Conservation (phyloP, 129 eudicot genomes). For the Artemisia tridentata region DNA sequence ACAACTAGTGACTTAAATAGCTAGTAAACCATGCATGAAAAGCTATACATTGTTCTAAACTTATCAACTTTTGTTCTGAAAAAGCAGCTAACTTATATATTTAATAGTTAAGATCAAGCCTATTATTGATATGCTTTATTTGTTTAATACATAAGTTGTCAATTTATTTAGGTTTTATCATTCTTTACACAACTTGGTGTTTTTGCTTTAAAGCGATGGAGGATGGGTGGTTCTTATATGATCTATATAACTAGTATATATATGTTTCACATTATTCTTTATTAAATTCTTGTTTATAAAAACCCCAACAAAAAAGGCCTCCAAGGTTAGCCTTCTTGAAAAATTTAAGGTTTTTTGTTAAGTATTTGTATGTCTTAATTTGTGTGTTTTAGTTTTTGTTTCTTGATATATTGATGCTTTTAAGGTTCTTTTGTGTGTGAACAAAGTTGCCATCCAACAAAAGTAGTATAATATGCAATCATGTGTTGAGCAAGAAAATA, state of each 20-base stretch:
- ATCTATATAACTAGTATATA: slow-evolving; percentile 2
- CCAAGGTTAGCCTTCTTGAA: slow-evolving; percentile 23
- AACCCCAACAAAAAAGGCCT: slow-evolving; percentile 34
- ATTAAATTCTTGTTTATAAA: slow-evolving; percentile 30
- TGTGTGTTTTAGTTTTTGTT: slow-evolving; percentile 1
- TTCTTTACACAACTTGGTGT: slow-evolving; percentile 37
- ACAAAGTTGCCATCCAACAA: background rate
- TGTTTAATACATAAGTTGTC: slow-evolving; percentile 35
- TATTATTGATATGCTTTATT: slow-evolving; percentile 22
- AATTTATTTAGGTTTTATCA: slow-evolving; percentile 39
- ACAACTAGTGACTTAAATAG: background rate
- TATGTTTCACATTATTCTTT: slow-evolving; percentile 12
- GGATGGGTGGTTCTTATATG: slow-evolving; percentile 29
- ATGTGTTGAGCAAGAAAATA: slow-evolving; percentile 4
- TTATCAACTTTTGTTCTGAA: slow-evolving; percentile 6
- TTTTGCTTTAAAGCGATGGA: slow-evolving; percentile 40
- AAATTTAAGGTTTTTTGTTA: background rate
- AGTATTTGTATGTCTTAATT: background rate
- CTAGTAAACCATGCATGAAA: background rate
- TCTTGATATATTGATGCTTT: slow-evolving; percentile 1
- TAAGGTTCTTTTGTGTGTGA: slow-evolving; percentile 11
- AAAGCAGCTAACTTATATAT: slow-evolving; percentile 13
- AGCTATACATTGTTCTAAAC: slow-evolving; percentile 15
- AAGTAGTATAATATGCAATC: slow-evolving; percentile 2
- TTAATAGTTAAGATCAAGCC: slow-evolving; percentile 12